These are phyloP conservation scores for Suillus sp. DNA, from an alignment of 768 basidiomycete species.

Conservation along the genomic window DNA sequence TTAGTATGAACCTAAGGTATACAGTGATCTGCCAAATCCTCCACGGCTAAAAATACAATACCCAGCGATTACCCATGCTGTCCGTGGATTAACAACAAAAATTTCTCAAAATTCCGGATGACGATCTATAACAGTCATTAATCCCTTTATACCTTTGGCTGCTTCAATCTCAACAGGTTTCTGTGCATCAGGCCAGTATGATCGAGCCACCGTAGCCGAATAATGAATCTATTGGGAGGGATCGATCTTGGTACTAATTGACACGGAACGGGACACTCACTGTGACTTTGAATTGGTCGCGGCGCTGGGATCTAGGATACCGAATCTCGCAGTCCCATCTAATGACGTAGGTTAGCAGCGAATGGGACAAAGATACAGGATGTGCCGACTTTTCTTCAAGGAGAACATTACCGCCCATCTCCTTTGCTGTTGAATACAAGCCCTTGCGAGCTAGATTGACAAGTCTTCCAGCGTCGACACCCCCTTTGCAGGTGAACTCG, in stretches of 20 bases:
- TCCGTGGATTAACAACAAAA: constrained; percentile 13
- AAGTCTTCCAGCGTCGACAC: constrained; percentile 37
- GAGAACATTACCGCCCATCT: constrained; percentile 40
- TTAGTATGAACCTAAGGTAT: constrained; percentile 18
- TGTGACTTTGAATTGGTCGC: constrained; percentile 36
- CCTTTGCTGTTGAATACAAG: constrained; percentile 34
- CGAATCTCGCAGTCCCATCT: constrained; percentile 42
- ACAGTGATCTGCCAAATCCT: constrained; percentile 19
- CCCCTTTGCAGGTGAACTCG: constrained; percentile 37
- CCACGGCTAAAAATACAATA: constrained; percentile 25
- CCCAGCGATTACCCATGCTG: constrained; percentile 22
- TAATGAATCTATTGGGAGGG: constrained; percentile 34
- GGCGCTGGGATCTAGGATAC: constrained; percentile 32
- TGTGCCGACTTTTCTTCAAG: constrained; percentile 38
- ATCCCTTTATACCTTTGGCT: constrained; percentile 36
- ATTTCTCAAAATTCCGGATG: constrained; percentile 29
- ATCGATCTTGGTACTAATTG: constrained; percentile 17
- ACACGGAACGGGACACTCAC: constrained; percentile 24
- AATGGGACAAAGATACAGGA: constrained; percentile 21
- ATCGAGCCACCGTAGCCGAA: constrained; percentile 39
- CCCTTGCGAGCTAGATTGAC: constrained; percentile 37
- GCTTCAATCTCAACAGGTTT: constrained; percentile 38
- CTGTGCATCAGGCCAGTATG: constrained; percentile 38
- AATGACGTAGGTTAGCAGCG: constrained; percentile 18
- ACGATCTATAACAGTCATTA: constrained; percentile 41